Percentiles rank a stretch among this genome's conserved stretches.
These are phyloP conservation scores for Colletotrichum horii DNA, from an alignment of 2,329 filamentous ascomycete genomes.

Conservation along the genomic window DNA sequence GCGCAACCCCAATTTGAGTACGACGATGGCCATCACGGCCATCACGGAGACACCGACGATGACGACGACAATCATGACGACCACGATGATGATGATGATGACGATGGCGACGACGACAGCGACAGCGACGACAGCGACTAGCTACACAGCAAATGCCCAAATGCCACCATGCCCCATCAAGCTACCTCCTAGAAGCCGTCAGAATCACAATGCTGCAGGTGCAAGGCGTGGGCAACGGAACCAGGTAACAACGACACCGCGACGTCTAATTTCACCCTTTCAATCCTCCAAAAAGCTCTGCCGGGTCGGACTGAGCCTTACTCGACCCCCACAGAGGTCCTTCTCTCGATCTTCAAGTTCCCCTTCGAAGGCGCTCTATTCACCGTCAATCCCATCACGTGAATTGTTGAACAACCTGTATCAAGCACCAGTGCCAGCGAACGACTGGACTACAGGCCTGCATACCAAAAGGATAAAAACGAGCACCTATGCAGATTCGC, in stretches of 20 bases:
- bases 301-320: not conserved
- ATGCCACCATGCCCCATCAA: not conserved
- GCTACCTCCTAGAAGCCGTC: accelerated
- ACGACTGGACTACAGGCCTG: no score
- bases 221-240: not conserved
- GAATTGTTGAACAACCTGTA: no score
- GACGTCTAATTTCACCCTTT: not conserved
- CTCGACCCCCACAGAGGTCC: no score
- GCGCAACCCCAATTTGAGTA: not conserved
- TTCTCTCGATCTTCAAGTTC: no score
- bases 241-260: not conserved
- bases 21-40: not conserved
- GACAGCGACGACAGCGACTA: not conserved
- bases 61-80: not conserved
- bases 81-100: not conserved
- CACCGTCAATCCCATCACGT: no score
- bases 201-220: not conserved
- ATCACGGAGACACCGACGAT: not conserved
- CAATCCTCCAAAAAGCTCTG: not conserved
- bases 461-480: not conserved
- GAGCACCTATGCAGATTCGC: not conserved
- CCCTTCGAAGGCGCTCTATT: no score
- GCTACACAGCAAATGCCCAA: not conserved
- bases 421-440: no score
- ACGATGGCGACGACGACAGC: not conserved